A percentile compares a stretch with the other conserved stretches of the same genome.
Conservation (phyloP, 2,329 filamentous ascomycete genomes). For the Fusarium verrucosum region DNA sequence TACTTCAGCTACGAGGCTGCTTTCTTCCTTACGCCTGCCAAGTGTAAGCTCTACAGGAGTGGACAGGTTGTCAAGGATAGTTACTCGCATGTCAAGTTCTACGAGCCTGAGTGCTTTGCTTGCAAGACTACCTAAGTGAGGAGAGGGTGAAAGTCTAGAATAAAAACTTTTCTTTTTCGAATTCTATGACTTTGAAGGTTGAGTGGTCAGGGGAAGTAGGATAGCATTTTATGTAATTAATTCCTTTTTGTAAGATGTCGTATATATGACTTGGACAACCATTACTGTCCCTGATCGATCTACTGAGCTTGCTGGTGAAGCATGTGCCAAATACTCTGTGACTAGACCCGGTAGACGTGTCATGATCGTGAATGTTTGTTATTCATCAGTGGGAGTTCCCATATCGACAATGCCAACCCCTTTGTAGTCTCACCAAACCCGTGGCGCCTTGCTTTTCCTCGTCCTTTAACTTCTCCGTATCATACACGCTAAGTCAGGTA, state of each 20-base stretch:
- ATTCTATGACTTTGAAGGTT: conserved; percentile 19
- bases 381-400: not conserved
- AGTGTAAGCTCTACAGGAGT: conserved; percentile 28
- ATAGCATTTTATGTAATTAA: conserved; percentile 32
- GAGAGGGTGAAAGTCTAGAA: not conserved
- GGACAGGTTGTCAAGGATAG: conserved; percentile 10
- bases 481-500: not conserved
- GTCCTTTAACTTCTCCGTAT: not conserved
- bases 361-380: not conserved
- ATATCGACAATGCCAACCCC: not conserved
- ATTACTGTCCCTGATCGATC: conserved; percentile 6
- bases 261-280: conserved; percentile 32
- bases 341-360: not conserved
- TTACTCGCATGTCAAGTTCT: conserved; percentile 18
- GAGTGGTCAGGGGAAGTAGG: conserved; percentile 14
- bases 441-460: not conserved
- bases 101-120: conserved; percentile 30
- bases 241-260: conserved; percentile 9
- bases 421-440: not conserved
- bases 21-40: not conserved
- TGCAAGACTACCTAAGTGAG: conserved; percentile 7
- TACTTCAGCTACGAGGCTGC: conserved; percentile 23
- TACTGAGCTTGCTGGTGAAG: not conserved
- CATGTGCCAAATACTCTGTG: not conserved
- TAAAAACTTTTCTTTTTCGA: conserved; percentile 14